A percentile compares a stretch with the other conserved stretches of the same genome.
These are phyloP conservation scores for Asterochloris erici DNA, from an alignment of 139 green algal species.

Conservation along the genomic window DNA sequence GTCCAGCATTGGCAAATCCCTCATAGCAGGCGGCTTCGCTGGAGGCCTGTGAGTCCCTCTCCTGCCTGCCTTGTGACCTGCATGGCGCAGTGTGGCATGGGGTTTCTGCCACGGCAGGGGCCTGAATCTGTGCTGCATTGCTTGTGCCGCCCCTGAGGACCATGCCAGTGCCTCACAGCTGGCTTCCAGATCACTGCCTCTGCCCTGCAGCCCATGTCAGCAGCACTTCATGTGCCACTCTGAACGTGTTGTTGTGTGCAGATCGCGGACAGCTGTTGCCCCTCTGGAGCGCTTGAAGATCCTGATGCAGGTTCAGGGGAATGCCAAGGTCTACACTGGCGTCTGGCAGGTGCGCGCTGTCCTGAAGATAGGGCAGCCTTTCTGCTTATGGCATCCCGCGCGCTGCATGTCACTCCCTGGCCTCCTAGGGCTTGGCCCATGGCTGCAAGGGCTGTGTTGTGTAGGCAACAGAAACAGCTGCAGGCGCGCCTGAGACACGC, in stretches of 20 bases:
- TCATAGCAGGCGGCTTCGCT: conserved; percentile 86
- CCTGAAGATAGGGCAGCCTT: neutral
- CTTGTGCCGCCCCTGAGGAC: too few species aligned
- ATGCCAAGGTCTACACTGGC: conserved; percentile 84
- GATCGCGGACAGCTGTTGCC: conserved; percentile 96
- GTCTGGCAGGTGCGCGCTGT: conserved; percentile 69
- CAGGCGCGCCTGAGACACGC: too few species aligned
- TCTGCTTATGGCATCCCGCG: neutral
- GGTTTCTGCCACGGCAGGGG: too few species aligned
- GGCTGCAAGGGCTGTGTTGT: neutral
- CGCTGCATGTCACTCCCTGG: neutral
- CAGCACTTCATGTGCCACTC: neutral
- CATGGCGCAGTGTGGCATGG: neutral
- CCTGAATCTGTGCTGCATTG: too few species aligned
- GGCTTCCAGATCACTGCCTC: neutral
- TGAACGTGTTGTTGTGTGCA: conserved; percentile 29
- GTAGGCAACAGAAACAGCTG: too few species aligned
- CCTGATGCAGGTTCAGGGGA: conserved; percentile 96
- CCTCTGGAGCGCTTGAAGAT: conserved; percentile 97
- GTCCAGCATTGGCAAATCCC: conserved; percentile 62
- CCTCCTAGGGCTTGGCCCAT: neutral
- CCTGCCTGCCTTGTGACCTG: neutral
- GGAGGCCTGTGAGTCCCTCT: conserved; percentile 81
- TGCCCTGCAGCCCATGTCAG: neutral
- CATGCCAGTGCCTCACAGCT: too few species aligned